Evolutionary conservation across 306 rosid genomes (phyloP).

Genomic region (Pyrus pyrifolia): DNA sequence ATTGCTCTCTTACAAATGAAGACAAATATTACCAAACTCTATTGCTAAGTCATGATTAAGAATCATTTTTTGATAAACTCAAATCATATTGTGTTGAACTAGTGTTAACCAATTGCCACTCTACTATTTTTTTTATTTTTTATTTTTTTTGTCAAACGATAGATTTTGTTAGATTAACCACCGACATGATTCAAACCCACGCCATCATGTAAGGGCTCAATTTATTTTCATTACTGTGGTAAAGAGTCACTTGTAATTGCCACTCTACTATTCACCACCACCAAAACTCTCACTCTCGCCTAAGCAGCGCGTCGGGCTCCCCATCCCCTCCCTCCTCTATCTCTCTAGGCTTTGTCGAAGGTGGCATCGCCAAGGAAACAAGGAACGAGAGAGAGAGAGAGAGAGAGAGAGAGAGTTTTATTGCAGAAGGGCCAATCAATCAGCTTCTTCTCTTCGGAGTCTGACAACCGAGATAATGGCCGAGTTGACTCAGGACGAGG

Average conservation of each 20-base stretch:
- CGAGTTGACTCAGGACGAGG: slow-evolving; percentile 92
- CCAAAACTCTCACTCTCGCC: neutral
- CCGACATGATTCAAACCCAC: accelerated
- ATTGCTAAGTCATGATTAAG: too few relatives aligned
- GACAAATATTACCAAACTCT: too few relatives aligned
- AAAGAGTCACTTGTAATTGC: too few relatives aligned
- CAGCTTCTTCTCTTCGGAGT: neutral
- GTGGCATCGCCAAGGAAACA: slow-evolving; percentile 32
- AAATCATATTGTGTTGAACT: too few relatives aligned
- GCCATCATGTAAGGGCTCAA: accelerated
- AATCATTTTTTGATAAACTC: too few relatives aligned
- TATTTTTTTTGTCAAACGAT: too few relatives aligned
- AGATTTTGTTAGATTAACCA: too few relatives aligned
- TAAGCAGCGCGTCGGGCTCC: slow-evolving; percentile 14
- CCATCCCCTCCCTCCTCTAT: slow-evolving; percentile 6
- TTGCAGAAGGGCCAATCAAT: neutral
- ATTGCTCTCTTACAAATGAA: too few relatives aligned
- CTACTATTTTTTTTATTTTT: too few relatives aligned
- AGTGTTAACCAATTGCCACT: too few relatives aligned
- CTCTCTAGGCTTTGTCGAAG: slow-evolving; percentile 40
- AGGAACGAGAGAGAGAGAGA: neutral
- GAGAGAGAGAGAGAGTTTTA: neutral
- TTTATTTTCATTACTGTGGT: too few relatives aligned
- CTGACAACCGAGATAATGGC: slow-evolving; percentile 38
- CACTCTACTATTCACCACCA: neutral